These are phyloP conservation scores for Pyrrhoderma noxium DNA, from an alignment of 1,284 basidiomycete species.

Conservation along the genomic window DNA sequence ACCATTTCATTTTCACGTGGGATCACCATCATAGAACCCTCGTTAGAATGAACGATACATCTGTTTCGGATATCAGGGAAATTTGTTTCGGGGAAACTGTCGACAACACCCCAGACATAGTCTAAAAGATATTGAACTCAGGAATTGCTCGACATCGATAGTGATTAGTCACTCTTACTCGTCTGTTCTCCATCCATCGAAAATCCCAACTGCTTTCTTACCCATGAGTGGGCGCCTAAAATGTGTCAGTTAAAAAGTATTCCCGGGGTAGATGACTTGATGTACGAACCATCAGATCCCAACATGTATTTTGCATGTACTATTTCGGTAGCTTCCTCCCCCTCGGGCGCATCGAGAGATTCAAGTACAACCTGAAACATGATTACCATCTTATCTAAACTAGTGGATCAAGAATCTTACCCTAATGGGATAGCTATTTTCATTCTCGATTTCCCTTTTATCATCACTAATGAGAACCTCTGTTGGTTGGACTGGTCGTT, in stretches of 20 bases:
- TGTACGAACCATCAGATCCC: constrained; percentile 42
- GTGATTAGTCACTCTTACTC: constrained; percentile 28
- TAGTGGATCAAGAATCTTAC: constrained; percentile 29
- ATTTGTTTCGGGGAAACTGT: constrained; percentile 61
- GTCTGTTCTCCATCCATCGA: constrained; percentile 74
- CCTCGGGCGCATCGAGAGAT: constrained; percentile 24
- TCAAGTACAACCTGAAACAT: constrained; percentile 31
- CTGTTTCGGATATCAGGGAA: constrained; percentile 78
- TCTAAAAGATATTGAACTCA: constrained; percentile 30
- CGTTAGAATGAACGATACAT: constrained; percentile 51
- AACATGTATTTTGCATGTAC: constrained; percentile 49
- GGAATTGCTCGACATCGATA: not conserved
- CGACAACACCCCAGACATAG: constrained; percentile 75
- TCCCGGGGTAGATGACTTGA: not conserved
- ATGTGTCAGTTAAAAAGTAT: not conserved
- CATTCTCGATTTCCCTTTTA: constrained; percentile 35
- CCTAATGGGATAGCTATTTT: constrained; percentile 47
- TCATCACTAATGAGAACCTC: constrained; percentile 37
- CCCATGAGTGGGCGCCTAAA: constrained; percentile 67
- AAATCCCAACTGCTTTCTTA: constrained; percentile 61
- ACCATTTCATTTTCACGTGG: constrained; percentile 36
- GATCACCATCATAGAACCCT: constrained; percentile 41
- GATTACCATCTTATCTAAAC: constrained; percentile 20
- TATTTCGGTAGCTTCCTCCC: constrained; percentile 33
- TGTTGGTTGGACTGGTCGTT: constrained; percentile 48